phyloP scores from a whole-genome alignment of 2,329 filamentous ascomycete species.

The Fusarium sp. region DNA sequence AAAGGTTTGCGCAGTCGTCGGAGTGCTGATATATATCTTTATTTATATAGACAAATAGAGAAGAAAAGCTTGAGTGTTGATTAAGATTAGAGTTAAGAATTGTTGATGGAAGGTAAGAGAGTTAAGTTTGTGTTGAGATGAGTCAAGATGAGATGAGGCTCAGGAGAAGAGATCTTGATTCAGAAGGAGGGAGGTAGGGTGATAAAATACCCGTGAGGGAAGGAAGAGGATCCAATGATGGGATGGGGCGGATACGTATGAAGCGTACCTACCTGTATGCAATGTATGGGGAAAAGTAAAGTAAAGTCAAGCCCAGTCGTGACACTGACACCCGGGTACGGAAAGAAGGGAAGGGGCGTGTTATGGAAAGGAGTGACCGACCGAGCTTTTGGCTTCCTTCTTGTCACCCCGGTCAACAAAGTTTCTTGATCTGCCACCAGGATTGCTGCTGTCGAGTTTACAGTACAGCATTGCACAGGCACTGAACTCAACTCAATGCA shows the following conservation, averaged over 20 bases:
- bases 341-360: not conserved
- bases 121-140: not conserved
- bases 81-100: conserved; percentile 3
- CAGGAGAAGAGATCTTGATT: conserved; percentile 15
- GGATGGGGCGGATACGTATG: conserved; percentile 38
- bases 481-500: not conserved
- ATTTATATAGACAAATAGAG: not conserved
- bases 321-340: conserved; percentile 11
- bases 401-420: conserved; percentile 27
- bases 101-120: not conserved
- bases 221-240: not conserved
- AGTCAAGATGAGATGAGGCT: conserved; percentile 17
- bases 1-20: not conserved
- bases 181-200: conserved; percentile 44
- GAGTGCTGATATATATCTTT: not conserved
- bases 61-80: not conserved
- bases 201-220: conserved; percentile 43
- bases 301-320: conserved; percentile 3
- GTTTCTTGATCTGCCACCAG: conserved; percentile 47
- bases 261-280: conserved; percentile 32
- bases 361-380: not conserved
- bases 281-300: conserved; percentile 43
- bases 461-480: not conserved
- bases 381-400: conserved; percentile 1
- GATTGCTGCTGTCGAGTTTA: conserved; percentile 46